Percentiles rank a stretch among this genome's conserved stretches.
Evolutionary conservation across 2,329 filamentous ascomycete species (phyloP).

Genomic region (Hymenoscyphus repandus): DNA sequence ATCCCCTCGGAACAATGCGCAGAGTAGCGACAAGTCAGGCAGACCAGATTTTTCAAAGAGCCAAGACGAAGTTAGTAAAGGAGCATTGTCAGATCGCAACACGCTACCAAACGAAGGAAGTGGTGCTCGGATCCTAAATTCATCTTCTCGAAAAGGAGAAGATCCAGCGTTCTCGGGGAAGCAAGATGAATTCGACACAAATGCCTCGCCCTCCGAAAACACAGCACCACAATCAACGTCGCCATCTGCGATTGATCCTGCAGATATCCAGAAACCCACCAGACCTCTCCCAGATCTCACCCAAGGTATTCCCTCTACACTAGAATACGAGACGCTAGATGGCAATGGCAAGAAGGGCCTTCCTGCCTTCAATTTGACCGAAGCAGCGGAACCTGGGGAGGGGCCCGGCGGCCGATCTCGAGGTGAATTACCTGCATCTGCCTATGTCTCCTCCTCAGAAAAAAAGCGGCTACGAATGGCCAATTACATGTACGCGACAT

Average conservation of each 20-base stretch:
- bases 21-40: conserved; percentile 15
- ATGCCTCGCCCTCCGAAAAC: conserved; percentile 31
- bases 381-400: conserved; percentile 35
- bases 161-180: conserved; percentile 19
- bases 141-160: conserved; percentile 11
- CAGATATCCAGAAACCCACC: conserved; percentile 44
- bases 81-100: conserved; percentile 13
- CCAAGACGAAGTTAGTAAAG: conserved; percentile 17
- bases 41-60: conserved; percentile 19
- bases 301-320: conserved; percentile 89
- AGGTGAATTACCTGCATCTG: conserved; percentile 66
- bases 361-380: conserved; percentile 43
- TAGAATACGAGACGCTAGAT: conserved; percentile 68
- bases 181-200: conserved; percentile 31
- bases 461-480: conserved; percentile 71
- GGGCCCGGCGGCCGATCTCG: conserved; percentile 48
- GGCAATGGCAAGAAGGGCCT: conserved; percentile 26
- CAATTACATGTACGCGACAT: conserved; percentile 65
- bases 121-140: conserved; percentile 15
- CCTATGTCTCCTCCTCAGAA: conserved; percentile 88
- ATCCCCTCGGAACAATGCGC: conserved; percentile 13
- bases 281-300: conserved; percentile 82
- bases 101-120: conserved; percentile 9
- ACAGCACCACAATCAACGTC: conserved; percentile 31
- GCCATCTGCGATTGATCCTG: conserved; percentile 34